Base-by-base conservation (phyloP, 805 yeast genomes). In the Cyberlindnera nakhonratchasimensis region DNA sequence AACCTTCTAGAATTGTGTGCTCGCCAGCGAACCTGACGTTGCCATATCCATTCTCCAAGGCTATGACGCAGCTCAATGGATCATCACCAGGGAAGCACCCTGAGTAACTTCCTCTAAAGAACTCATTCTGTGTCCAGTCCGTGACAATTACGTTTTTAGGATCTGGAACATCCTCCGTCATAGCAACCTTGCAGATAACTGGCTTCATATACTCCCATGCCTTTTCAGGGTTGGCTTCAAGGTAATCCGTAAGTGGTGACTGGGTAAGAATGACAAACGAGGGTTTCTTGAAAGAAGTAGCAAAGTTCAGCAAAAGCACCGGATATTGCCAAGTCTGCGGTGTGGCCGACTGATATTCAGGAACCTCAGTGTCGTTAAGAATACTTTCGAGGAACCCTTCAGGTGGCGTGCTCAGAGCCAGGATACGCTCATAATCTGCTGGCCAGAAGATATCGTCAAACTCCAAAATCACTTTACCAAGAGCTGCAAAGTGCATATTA, bases 11-110 rank as follows among this genome's bases (percentile, higher is more conserved):
- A 20, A 80, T 77, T 0, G 96, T 84, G 59, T 89, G 96, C 58
- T 89, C 96, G 7, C 96, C 96, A 0, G 96, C 96, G 67, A 89
- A 89, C 33, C 96, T 69, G 4, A 89, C 63, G 9, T 70, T 67
- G 12, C 72, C 79, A 14, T 73, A 65, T 0, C 88, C 86, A 20
- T 75, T 74, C 16, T 75, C 69, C 43, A 86, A 69, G n/a, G 82
- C 83, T 12, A 79, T 58, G 0, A 83, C 74, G 14, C 79, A 59
- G 39, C 77, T 82, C 11, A 76, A 66, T 0, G 95, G 87, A 52
- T 82, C 87, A 59, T 84, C 85, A 6, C 80, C 81, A 0, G 82
- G 78, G 28, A 66, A 61, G 42, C 86, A 74, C 0, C 90, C 89
- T 10, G 86, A 74, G 62, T 87, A 91, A 1, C 96, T 80, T 4